phyloP scores from a whole-genome alignment of 305 asterid genomes.

The Stenogyne calaminthoides region DNA sequence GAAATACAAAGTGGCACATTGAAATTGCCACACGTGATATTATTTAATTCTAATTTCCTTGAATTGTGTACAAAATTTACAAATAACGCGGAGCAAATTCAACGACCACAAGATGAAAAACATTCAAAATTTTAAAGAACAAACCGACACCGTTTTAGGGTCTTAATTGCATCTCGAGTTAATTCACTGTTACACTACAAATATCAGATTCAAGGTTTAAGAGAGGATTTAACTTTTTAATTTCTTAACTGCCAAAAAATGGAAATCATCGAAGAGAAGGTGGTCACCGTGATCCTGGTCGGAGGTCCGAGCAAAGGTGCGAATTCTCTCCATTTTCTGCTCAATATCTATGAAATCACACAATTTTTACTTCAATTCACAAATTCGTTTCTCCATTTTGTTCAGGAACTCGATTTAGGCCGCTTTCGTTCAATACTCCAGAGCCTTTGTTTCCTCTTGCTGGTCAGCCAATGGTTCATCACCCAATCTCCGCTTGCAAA shows the following conservation, averaged over 20 bases:
- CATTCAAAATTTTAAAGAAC: neutral
- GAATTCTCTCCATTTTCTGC: neutral
- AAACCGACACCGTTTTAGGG: conserved; percentile 25
- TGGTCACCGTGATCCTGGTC: conserved; percentile 77
- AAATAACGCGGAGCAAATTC: neutral
- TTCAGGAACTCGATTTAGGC: conserved; percentile 77
- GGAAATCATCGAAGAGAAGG: conserved; percentile 61
- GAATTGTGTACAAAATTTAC: too few species aligned
- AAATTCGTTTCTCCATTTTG: neutral
- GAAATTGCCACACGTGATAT: too few species aligned
- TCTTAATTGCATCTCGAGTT: neutral
- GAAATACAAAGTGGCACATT: too few species aligned
- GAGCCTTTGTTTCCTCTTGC: conserved; percentile 80
- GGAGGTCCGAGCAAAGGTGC: conserved; percentile 81
- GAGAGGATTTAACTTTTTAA: conserved; percentile 1
- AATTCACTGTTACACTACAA: conserved; percentile 4
- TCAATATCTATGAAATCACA: neutral
- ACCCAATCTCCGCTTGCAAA: conserved; percentile 79
- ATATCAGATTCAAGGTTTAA: conserved; percentile 32
- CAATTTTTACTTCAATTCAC: neutral
- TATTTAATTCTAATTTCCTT: too few species aligned
- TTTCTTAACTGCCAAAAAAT: conserved; percentile 25
- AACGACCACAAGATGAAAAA: too few species aligned
- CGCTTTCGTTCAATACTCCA: conserved; percentile 73
- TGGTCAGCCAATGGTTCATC: conserved; percentile 85